These are phyloP conservation scores for Annulohypoxylon bovei DNA, from an alignment of 495 filamentous ascomycete genomes.

Conservation along the genomic window DNA sequence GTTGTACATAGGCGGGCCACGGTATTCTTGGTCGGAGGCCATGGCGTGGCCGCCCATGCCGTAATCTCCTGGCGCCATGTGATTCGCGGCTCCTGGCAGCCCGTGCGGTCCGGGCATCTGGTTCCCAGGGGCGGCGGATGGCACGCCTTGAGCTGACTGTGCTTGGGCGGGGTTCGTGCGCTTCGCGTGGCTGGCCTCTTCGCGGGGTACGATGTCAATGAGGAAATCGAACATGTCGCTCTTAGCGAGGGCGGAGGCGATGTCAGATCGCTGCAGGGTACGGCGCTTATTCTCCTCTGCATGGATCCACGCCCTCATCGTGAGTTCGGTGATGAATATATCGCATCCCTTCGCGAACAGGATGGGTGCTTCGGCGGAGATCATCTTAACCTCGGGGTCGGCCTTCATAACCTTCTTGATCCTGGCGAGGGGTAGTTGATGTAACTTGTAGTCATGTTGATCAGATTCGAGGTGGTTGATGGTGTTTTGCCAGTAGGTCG, in stretches of 20 bases:
- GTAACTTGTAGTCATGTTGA: slow-evolving; percentile 96
- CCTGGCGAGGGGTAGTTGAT: slow-evolving; percentile 92
- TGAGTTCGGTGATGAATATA: slow-evolving; percentile 98
- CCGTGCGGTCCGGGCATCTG: slow-evolving; percentile 72
- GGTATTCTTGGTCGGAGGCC: slow-evolving; percentile 80
- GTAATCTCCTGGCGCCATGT: slow-evolving; percentile 78
- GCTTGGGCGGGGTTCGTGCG: slow-evolving; percentile 65
- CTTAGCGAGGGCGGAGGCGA: slow-evolving; percentile 93
- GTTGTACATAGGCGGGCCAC: slow-evolving; percentile 81
- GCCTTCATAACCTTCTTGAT: slow-evolving; percentile 99
- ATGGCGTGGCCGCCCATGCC: slow-evolving; percentile 66
- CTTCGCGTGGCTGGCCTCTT: slow-evolving; percentile 91
- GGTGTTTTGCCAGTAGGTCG: slow-evolving; percentile 98
- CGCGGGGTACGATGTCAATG: slow-evolving; percentile 97
- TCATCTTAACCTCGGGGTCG: slow-evolving; percentile 99
- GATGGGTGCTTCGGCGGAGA: slow-evolving; percentile 96
- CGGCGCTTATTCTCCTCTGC: slow-evolving; percentile 98
- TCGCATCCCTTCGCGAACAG: slow-evolving; percentile 99
- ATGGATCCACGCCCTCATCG: slow-evolving; percentile 99
- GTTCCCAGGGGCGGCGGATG: slow-evolving; percentile 57
- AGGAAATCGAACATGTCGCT: slow-evolving; percentile 99
- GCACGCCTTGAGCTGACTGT: slow-evolving; percentile 54
- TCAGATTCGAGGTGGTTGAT: slow-evolving; percentile 95
- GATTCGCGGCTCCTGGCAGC: slow-evolving; percentile 67
- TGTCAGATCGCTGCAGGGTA: slow-evolving; percentile 94